Conservation (phyloP, 495 filamentous ascomycete genomes). For the Lasiosphaeria hispida region DNA sequence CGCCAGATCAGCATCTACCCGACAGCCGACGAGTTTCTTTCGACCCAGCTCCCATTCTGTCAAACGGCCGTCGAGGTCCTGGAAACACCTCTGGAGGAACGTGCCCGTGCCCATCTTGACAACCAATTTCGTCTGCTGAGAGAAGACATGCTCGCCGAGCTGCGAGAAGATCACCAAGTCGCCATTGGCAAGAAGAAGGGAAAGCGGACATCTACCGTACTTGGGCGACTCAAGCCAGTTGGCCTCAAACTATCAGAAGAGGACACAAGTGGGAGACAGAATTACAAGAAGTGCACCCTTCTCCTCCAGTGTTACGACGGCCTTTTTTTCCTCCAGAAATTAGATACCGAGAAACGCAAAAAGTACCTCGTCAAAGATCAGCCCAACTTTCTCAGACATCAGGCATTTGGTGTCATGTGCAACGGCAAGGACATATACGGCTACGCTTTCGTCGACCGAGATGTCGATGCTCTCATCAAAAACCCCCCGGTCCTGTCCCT, state of each 20-base stretch:
- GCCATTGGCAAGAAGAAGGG: constrained; percentile 45
- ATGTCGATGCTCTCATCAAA: constrained; percentile 50
- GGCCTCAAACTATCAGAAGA: constrained; percentile 31
- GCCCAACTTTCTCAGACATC: constrained; percentile 54
- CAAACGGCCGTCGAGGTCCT: constrained; percentile 44
- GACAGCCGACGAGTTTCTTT: constrained; percentile 66
- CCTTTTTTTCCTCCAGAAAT: constrained; percentile 40
- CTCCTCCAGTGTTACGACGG: constrained; percentile 44
- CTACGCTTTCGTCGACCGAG: constrained; percentile 60
- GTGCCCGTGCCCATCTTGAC: constrained; percentile 58
- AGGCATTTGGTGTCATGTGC: constrained; percentile 60
- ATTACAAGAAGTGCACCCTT: constrained; percentile 42
- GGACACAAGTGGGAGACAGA: constrained; percentile 1
- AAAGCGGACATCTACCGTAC: constrained; percentile 28
- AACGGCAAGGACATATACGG: constrained; percentile 51
- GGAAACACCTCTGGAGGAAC: constrained; percentile 32
- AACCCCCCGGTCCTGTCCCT: constrained; percentile 52
- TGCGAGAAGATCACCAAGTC: constrained; percentile 59
- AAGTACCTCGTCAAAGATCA: constrained; percentile 45
- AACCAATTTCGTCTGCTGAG: constrained; percentile 77
- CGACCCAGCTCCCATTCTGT: constrained; percentile 58
- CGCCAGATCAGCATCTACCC: constrained; percentile 64
- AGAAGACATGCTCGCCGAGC: constrained; percentile 69
- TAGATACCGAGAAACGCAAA: constrained; percentile 40
- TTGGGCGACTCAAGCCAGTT: constrained; percentile 24